Evolutionary conservation across 2,329 filamentous ascomycete species (phyloP), one percentile per base, ranked within the genome.

Genomic region (Cyclaneusma minus): DNA sequence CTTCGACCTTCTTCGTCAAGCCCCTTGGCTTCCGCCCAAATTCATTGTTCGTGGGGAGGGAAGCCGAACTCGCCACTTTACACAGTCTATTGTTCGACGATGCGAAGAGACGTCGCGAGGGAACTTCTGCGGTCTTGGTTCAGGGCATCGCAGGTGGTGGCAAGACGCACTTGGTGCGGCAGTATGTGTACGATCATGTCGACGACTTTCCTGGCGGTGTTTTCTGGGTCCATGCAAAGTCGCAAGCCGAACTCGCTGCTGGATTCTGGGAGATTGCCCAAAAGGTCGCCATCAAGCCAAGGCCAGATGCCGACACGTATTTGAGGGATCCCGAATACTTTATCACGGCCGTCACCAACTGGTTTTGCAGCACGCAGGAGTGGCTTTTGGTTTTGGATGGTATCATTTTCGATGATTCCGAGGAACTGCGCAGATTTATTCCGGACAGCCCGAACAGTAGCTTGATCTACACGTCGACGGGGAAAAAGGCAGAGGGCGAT

Each of bases 331-430:
- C 52, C 0, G 44, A 47, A 14, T 54, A 56, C 16, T 67, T 69
- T 39, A 60, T 76, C 7, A 56, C 59, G 12, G 50, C 60, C 2
- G 73, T 79, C 6, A 59, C 62, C 11, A 51, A 54, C 13, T 79
- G 74, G 73, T 58, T 81, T 22, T 65, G 67, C 34, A 50, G 50
- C 12, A 62, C 62, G 12, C 55, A 67, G n/a, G 58, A 68, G 6
- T 81, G 75, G 75, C 53, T 81, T 2, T 46, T 81, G 15, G 57
- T 80, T 2, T 61, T 80, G 20, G 75, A 81, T 35, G 74, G 72
- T 1, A 59, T 79, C 14, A 64, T 61, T 20, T 75, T 77, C 32
- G 64, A 68, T 25, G 54, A 59, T 5, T 58, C 68, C 3, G 58
- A 59, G 2, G 59, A 59, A 12, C 50, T 79, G 13, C 52, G 58